These are phyloP conservation scores for Hippophae tibetana DNA, from an alignment of 306 rosid species.

Conservation along the genomic window DNA sequence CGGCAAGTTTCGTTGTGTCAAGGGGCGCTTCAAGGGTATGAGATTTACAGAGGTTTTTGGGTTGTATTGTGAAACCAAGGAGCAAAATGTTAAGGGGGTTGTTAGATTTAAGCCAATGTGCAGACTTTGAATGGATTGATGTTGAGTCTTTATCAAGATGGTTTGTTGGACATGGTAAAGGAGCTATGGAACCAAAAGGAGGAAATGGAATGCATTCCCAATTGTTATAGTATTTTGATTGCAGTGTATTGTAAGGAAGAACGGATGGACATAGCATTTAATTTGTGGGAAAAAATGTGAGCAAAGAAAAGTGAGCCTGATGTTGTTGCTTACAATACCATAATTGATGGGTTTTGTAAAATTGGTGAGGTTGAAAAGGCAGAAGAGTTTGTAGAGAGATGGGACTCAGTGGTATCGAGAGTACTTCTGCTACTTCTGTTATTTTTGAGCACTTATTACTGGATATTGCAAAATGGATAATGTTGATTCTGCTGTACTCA, in stretches of 20 bases:
- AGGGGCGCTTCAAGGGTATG: constrained; percentile 44
- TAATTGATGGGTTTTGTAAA: constrained; percentile 74
- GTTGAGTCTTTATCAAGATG: constrained; percentile 52
- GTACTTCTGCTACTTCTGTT: constrained; percentile 37
- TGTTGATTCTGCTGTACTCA: constrained; percentile 47
- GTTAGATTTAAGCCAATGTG: constrained; percentile 39
- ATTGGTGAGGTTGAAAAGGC: constrained; percentile 47
- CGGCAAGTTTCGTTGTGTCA: constrained; percentile 27
- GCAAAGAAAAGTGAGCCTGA: constrained; percentile 35
- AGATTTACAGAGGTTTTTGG: constrained; percentile 43
- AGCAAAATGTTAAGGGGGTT: constrained; percentile 22
- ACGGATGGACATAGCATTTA: constrained; percentile 37
- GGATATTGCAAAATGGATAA: constrained; percentile 51
- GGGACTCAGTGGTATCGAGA: constrained; percentile 44
- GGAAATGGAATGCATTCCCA: constrained; percentile 31
- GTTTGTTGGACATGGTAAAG: constrained; percentile 34
- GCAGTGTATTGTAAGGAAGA: constrained; percentile 50
- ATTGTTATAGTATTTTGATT: constrained; percentile 51
- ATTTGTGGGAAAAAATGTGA: constrained; percentile 56
- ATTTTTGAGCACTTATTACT: constrained; percentile 49
- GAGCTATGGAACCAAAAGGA: constrained; percentile 54
- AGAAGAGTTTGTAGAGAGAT: constrained; percentile 57
- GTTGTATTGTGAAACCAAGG: constrained; percentile 22
- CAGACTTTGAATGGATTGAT: constrained; percentile 56
- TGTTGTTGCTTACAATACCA: constrained; percentile 50